Percentiles rank a stretch among this genome's conserved stretches.
Evolutionary conservation across 306 rosid species (phyloP).

Genomic region (Quercus gilva): DNA sequence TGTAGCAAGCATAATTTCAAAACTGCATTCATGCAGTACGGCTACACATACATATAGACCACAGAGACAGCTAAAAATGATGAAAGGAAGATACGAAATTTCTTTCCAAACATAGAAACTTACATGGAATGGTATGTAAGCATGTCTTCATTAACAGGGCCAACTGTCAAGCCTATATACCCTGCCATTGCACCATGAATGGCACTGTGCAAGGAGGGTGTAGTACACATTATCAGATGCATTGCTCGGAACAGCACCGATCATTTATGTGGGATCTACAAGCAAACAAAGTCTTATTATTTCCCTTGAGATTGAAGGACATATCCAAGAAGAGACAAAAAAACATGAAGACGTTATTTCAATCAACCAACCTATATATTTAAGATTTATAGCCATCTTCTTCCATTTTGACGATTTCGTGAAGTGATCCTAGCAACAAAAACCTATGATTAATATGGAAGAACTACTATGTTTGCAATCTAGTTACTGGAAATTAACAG

Average conservation of each 20-base stretch:
- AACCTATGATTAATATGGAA: background rate
- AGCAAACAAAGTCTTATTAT: conserved; percentile 1
- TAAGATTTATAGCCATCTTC: conserved; percentile 45
- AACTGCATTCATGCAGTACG: no score
- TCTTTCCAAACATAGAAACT: conserved; percentile 13
- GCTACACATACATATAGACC: no score
- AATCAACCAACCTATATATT: conserved; percentile 56
- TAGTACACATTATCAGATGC: conserved; percentile 67
- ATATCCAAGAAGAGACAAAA: background rate
- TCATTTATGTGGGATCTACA: conserved; percentile 81
- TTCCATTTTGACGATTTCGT: background rate
- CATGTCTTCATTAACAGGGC: conserved; percentile 61
- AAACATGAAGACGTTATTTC: background rate
- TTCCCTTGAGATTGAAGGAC: background rate
- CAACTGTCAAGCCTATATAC: conserved; percentile 63
- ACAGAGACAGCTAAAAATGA: background rate
- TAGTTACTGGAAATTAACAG: background rate
- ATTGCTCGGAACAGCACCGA: conserved; percentile 67
- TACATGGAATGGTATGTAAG: conserved; percentile 68
- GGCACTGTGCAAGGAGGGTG: conserved; percentile 72
- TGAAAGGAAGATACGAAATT: background rate
- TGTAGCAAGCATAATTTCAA: no score
- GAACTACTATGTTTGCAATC: background rate
- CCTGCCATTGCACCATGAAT: conserved; percentile 81
- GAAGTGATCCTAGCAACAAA: conserved; percentile 55